Evolutionary conservation across 805 yeast species (phyloP).

Genomic region (Zygosaccharomyces rouxii): DNA sequence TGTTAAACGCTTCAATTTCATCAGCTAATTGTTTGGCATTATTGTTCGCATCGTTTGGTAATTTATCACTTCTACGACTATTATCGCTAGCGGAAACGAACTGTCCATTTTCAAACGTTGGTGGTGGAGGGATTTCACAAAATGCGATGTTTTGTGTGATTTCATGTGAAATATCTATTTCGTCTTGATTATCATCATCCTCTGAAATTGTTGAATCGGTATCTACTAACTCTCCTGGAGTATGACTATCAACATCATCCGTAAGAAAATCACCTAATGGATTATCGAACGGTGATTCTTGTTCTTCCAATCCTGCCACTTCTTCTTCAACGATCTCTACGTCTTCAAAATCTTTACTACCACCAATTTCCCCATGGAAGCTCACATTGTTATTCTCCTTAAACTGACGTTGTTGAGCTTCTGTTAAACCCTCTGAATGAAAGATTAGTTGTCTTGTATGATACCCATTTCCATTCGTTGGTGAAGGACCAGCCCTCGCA

Average conservation of each 20-base stretch:
- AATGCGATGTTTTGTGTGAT: conserved; percentile 19
- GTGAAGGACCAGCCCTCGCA: conserved; percentile 3
- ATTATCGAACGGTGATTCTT: conserved; percentile 5
- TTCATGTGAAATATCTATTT: conserved; percentile 16
- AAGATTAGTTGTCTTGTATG: conserved; percentile 15
- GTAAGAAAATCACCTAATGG: conserved; percentile 8
- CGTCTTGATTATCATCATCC: conserved; percentile 10
- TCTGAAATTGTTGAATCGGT: conserved; percentile 16
- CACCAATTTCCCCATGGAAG: not conserved
- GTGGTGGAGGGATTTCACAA: conserved; percentile 17
- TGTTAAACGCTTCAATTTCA: conserved; percentile 14
- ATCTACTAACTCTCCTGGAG: conserved; percentile 10
- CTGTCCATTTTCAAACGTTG: conserved; percentile 11
- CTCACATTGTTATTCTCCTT: conserved; percentile 1
- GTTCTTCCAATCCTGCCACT: not conserved
- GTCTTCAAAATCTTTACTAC: not conserved
- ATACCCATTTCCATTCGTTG: conserved; percentile 3
- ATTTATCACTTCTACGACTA: not conserved
- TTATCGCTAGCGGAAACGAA: conserved; percentile 1
- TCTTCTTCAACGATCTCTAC: not conserved
- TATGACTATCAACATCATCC: conserved; percentile 10
- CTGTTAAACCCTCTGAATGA: conserved; percentile 11
- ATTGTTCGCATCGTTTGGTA: not conserved
- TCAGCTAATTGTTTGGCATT: conserved; percentile 12
- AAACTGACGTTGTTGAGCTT: conserved; percentile 2